Evolutionary conservation across 306 rosid genomes (phyloP).

Genomic region (Neltuma alba): DNA sequence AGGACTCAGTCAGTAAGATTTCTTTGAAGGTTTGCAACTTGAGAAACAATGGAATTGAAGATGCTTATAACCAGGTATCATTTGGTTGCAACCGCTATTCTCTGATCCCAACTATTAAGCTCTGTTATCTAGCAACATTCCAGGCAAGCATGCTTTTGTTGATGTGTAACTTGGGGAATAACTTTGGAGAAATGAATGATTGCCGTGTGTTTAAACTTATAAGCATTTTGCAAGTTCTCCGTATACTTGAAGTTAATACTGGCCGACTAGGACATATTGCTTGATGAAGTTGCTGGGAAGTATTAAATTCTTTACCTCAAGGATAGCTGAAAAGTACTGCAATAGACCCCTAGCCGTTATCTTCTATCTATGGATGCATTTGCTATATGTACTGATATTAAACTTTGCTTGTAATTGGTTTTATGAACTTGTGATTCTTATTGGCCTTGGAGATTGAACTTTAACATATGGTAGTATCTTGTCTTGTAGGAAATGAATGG

Average conservation of each 20-base stretch:
- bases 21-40: conserved; percentile 42
- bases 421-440: conserved; percentile 1
- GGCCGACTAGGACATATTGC: not conserved
- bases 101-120: not conserved
- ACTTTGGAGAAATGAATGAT: not conserved
- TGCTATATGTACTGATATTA: conserved; percentile 36
- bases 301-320: not conserved
- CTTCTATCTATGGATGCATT: conserved; percentile 51
- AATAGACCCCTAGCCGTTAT: not conserved
- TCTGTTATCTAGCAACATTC: not conserved
- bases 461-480: conserved; percentile 13
- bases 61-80: conserved; percentile 55
- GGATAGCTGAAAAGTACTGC: not conserved
- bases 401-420: conserved; percentile 24
- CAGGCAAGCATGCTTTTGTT: not conserved
- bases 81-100: conserved; percentile 10
- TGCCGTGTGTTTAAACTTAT: not conserved
- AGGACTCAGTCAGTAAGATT: conserved; percentile 41
- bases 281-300: not conserved
- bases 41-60: conserved; percentile 49
- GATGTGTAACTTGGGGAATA: not conserved
- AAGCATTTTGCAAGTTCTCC: not conserved
- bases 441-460: conserved; percentile 32
- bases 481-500: conserved; percentile 54
- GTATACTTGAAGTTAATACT: not conserved